Evolutionary conservation across 176 grass and related monocot genomes (phyloP), one percentile per base, ranked within the genome.

Genomic region (Oryza glumipatula): DNA sequence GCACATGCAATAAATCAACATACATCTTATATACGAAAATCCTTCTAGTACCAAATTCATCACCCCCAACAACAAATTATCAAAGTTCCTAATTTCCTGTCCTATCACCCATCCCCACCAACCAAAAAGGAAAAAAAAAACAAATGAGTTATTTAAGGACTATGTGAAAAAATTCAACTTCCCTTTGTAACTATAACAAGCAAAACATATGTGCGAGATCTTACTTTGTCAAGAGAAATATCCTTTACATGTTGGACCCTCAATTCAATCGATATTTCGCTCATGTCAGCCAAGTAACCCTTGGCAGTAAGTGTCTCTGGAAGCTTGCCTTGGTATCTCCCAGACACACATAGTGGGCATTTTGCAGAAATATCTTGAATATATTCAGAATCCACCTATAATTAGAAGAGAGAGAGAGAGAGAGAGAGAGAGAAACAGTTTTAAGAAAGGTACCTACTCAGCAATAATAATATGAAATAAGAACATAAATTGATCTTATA

Each of bases 171-270:
- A n/a, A 23, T 63, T 3, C 48, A 85, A 32, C 47, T 61, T 33
- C 66, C 19, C 33, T 58, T 38, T 70, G 17, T 74, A 49, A 71
- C 14, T 70, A 45, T 24, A 74, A 58, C 87, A 69, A 91, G 39
- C 49, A 91, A 2, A 60, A 12, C 1, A 11, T 45, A 61, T 49
- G 58, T 68, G 76, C 49, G 48, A 71, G 11, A 60, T 84, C 89
- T 82, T 94, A 98, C 96, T 95, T 98, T 95, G 72, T 96, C 86
- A 87, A 96, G 89, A 85, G 92, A 84, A 79, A 99, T 90, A 84
- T 95, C 91, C 78, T 96, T 96, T 48, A 81, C 77, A 72, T 94
- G 71, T 65, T 96, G 85, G 82, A 99, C 91, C 82, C 82, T 94
- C 89, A 96, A 41, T 80, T 96, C 89, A 88, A 99, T 85, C 8